Evolutionary conservation across 1,284 basidiomycete species (phyloP), one percentile per base, ranked within the genome.

Genomic region (Ustilago esculenta): DNA sequence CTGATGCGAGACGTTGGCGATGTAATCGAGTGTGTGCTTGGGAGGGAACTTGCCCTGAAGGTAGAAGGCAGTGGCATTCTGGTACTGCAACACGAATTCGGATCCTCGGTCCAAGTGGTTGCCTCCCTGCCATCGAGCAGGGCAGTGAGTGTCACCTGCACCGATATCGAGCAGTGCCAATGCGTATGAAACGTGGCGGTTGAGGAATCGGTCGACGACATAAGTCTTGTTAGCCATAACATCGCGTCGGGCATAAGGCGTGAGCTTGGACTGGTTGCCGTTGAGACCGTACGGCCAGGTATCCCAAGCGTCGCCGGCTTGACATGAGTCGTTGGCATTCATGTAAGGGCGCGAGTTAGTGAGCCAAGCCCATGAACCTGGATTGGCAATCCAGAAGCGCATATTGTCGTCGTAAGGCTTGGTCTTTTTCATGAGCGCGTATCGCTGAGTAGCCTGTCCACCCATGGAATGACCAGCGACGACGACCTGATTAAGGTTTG

Each of bases 271-370:
- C 37, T 68, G 50, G 18, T 61, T 68, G 35, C 76, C 77, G 11
- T 71, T 55, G 15, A 81, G 56, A 10, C 79, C 79, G 45, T 80
- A 81, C 42, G 77, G 79, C 71, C 76, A 81, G 6, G 75, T 53
- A 41, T 81, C 72, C 50, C 50, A 69, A 3, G 23, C 35, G 27
- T 64, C 67, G 35, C 23, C 36, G 18, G 40, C 43, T 2, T 36
- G 27, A 39, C 76, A 80, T 10, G 57, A 33, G 20, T 34, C 24
- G 34, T 58, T 65, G 30, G 35, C 46, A 27, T 48, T 54, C 42
- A 56, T 60, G 50, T 69, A 55, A 6, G 75, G 75, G 20, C 79
- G 68, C 6, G 61, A 55, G 27, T 67, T 57, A 34, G 56, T 63
- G 33, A 81, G 55, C 60, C 79, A 81, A 18, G 78, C 49, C 56